phyloP scores from a whole-genome alignment of 352 stramenopile genomes.

The Globisporangium paroecandrum region DNA sequence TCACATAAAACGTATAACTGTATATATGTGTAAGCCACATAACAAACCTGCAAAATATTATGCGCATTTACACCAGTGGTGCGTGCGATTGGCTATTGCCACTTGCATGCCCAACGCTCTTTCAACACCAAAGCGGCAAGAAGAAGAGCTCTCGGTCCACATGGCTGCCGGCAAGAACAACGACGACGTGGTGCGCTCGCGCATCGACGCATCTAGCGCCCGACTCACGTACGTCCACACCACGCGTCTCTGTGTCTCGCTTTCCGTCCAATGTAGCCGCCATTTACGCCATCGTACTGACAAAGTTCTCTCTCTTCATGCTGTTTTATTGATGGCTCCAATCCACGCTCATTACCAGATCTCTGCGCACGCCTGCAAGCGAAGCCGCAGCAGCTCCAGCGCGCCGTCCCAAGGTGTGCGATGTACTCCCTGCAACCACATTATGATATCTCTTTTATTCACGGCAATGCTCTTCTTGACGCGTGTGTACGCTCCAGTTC shows the following conservation, averaged over 20 bases:
- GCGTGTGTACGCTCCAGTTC: constrained; percentile 34
- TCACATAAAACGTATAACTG: background rate
- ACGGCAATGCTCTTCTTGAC: background rate
- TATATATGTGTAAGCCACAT: background rate
- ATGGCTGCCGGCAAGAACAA: constrained; percentile 41
- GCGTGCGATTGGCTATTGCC: constrained; percentile 1
- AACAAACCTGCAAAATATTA: background rate
- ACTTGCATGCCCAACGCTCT: constrained; percentile 3
- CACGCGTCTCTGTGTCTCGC: background rate
- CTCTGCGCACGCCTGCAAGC: constrained; percentile 43
- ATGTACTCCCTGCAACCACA: background rate
- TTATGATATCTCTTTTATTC: background rate
- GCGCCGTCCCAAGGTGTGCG: constrained; percentile 49
- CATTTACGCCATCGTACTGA: background rate
- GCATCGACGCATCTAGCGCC: constrained; percentile 64
- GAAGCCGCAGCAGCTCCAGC: constrained; percentile 29
- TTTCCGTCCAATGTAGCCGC: background rate
- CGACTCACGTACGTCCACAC: constrained; percentile 50
- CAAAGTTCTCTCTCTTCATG: background rate
- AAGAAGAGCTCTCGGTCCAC: constrained; percentile 10
- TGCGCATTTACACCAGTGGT: constrained; percentile 13
- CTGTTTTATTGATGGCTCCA: background rate
- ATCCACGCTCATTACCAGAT: constrained; percentile 26
- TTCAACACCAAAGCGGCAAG: background rate
- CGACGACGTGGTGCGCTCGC: constrained; percentile 52